Evolutionary conservation across 1,139 yeast genomes (phyloP), one percentile per base, ranked within the genome.

Genomic region (Yamadazyma spencermartinsiae): DNA sequence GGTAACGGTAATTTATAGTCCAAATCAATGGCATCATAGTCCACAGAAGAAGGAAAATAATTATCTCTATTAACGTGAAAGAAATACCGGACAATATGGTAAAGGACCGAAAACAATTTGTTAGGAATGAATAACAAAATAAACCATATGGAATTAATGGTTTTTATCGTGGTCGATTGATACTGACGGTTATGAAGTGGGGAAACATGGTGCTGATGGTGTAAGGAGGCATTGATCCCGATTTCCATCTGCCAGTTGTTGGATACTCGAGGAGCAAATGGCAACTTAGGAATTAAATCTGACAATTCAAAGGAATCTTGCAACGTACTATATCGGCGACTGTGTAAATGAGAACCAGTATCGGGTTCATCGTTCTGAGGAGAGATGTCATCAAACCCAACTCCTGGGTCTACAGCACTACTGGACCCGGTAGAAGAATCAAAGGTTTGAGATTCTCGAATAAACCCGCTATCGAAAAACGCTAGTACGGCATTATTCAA

Each of bases 401-500:
- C 15, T 4, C 9, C 29, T 3, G 33, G 4, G 20, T 30, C 33
- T 4, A 30, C 13, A 16, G 19, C 33, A 12, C 14, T 9, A 12
- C 17, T 19, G 11, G 9, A 4, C 10, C 23, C 24, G 9, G 3
- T 8, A 18, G 33, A 19, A 11, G 19, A 4, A 5, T 15, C 20
- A 23, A 30, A 16, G 9, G 25, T 12, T 11, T 23, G 36, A 29
- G 25, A 32, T 28, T 61, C 52, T 23, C 60, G 45, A 2, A 63
- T 65, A 42, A 71, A 69, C 27, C 80, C 78, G 12, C 68, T 60
- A 45, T 79, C 84, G 46, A 78, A 76, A 50, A 63, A 79, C 37
- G 71, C 60, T 9, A 74, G 68, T 19, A 76, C 61, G 11, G 82
- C 75, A 39, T 63, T 63, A 46, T 78, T 79, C 41, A 79, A 56